Conservation (phyloP, 139 green algal species). For the Chlamydomonas asymmetrica region DNA sequence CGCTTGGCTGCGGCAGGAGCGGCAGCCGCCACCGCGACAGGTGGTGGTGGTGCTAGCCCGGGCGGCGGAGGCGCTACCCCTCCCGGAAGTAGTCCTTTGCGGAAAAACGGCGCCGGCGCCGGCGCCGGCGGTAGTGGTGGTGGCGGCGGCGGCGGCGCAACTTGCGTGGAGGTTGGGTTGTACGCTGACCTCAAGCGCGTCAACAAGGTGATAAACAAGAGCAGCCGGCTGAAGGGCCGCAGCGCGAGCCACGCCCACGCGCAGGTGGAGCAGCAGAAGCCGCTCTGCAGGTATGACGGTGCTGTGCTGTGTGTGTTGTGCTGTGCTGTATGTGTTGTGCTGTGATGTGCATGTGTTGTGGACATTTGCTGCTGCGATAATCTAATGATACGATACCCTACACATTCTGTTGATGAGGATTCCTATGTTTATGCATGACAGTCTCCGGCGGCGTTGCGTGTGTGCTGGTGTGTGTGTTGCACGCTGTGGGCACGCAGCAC, state of each 20-base stretch:
- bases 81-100: too few species aligned
- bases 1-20: background rate
- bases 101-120: background rate
- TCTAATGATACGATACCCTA: too few species aligned
- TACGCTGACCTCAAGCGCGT: conserved; percentile 16
- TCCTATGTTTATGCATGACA: too few species aligned
- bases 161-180: conserved; percentile 5
- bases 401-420: too few species aligned
- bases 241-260: background rate
- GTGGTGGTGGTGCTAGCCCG: background rate
- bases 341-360: background rate
- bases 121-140: background rate
- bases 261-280: background rate
- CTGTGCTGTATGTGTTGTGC: background rate
- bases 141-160: background rate
- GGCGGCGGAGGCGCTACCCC: too few species aligned
- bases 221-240: background rate
- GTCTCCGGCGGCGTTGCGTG: too few species aligned
- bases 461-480: too few species aligned
- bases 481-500: too few species aligned
- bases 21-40: background rate
- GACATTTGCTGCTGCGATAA: too few species aligned
- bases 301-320: background rate
- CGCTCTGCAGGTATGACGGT: background rate
- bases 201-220: conserved; percentile 2